Base-by-base conservation (phyloP, 441 rosid species). In the Populus tomentosa region DNA sequence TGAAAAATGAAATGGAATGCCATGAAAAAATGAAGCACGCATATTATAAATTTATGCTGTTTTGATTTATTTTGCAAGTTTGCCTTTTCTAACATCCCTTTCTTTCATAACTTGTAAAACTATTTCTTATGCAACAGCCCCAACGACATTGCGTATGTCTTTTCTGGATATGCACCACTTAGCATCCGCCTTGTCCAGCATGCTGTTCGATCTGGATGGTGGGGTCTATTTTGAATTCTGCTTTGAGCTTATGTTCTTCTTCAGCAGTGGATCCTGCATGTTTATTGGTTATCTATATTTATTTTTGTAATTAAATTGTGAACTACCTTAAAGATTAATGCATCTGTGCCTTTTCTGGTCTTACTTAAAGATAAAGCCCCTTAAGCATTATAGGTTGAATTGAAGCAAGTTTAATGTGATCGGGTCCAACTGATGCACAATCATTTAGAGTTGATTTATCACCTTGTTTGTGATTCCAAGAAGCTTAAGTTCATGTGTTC, bases 131-230 rank as follows among this genome's bases (percentile, higher is more conserved):
- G 83, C 81, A 80, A 87, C 96, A 96, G 99, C 86, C 98, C 97
- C 14, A 84, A 78, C 65, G 98, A 96, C 85, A 96, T 96, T 75
- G 84, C 98, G 33, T 96, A 96, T 64, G 98, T 94, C 78, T 95
- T 94, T 80, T 95, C 98, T 81, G 99, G 99, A 86, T 95, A 95
- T 85, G 99, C 99, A 68, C 98, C 98, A 16, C 92, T 93, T 56
- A 95, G 99, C 78, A 88, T 93, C 83, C 98, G 99, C 78, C 95
- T 95, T 79, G 85, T 95, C 78, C 99, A 95, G 84, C 89, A 92
- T 83, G 99, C 99, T 50, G 85, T 95, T 83, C 93, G 90, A 84
- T 95, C 97, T 76, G 97, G 99, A 87, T 95, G 99, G 99, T 95
- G 82, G 91, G 99, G 8, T 74, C 24, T 84, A 74, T 79, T 79